phyloP scores from a whole-genome alignment of 495 filamentous ascomycete species.

The Xylaria nigripes region DNA sequence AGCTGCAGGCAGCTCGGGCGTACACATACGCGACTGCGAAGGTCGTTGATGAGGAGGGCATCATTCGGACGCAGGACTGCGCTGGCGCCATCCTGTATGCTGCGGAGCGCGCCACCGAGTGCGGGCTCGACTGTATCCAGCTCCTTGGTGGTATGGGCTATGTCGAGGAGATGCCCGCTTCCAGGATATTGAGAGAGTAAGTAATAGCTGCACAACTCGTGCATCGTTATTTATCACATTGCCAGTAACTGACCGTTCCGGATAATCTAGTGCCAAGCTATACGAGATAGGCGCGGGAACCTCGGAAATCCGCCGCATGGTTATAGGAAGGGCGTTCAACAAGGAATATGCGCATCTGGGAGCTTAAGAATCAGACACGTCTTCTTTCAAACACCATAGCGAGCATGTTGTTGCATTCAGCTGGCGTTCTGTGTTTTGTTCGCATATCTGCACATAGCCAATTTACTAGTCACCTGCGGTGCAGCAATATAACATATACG shows the following conservation, averaged over 20 bases:
- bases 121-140: conserved; percentile 84
- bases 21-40: conserved; percentile 76
- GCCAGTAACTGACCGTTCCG: background rate
- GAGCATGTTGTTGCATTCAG: conserved; percentile 10
- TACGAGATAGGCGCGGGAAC: conserved; percentile 98
- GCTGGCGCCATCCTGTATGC: conserved; percentile 92
- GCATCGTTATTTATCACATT: conserved; percentile 1
- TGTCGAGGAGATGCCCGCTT: conserved; percentile 88
- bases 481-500: conserved; percentile 3
- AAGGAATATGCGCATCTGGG: conserved; percentile 61
- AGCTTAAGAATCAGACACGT: conserved; percentile 10
- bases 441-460: background rate
- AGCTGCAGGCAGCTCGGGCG: conserved; percentile 68
- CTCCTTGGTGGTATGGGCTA: conserved; percentile 94
- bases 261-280: conserved; percentile 44
- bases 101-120: conserved; percentile 86
- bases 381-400: background rate
- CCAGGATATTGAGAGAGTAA: conserved; percentile 70
- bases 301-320: conserved; percentile 86
- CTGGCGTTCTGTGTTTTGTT: conserved; percentile 7
- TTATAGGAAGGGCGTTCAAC: conserved; percentile 91
- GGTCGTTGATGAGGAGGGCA: conserved; percentile 61
- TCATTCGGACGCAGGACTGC: conserved; percentile 80
- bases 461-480: background rate
- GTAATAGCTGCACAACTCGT: conserved; percentile 6